phyloP scores from a whole-genome alignment of 1,284 basidiomycete species.

The Mycena sp. region DNA sequence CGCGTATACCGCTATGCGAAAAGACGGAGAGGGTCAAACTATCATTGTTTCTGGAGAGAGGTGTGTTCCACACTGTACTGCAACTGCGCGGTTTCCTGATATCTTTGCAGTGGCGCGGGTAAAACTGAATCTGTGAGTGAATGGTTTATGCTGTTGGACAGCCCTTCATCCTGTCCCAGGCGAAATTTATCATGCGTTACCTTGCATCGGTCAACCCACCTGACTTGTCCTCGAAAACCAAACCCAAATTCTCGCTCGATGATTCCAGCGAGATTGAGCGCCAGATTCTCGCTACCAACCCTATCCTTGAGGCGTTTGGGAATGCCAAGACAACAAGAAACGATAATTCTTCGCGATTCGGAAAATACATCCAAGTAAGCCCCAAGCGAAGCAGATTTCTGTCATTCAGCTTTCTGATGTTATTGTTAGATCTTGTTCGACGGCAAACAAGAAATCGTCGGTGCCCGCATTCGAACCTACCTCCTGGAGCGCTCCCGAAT shows the following conservation, averaged over 20 bases:
- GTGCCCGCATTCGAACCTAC: slow-evolving; percentile 97
- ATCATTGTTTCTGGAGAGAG: slow-evolving; percentile 99
- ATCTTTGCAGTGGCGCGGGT: slow-evolving; percentile 85
- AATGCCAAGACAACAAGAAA: slow-evolving; percentile 99
- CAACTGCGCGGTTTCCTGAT: slow-evolving; percentile 13
- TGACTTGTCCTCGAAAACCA: slow-evolving; percentile 66
- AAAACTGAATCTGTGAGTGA: slow-evolving; percentile 93
- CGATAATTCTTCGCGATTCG: slow-evolving; percentile 98
- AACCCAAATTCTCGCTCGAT: slow-evolving; percentile 76
- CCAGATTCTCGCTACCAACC: slow-evolving; percentile 98
- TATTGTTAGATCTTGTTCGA: slow-evolving; percentile 91
- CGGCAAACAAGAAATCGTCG: slow-evolving; percentile 94
- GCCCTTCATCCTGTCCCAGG: slow-evolving; percentile 54
- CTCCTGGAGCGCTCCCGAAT: slow-evolving; percentile 96
- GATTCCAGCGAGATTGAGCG: slow-evolving; percentile 95
- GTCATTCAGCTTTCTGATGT: neutral
- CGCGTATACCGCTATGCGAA: slow-evolving; percentile 97
- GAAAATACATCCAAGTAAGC: slow-evolving; percentile 96
- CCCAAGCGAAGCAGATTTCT: neutral
- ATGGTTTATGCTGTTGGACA: slow-evolving; percentile 5
- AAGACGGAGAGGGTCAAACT: slow-evolving; percentile 95
- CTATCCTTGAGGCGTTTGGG: slow-evolving; percentile 98
- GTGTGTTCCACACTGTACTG: slow-evolving; percentile 53
- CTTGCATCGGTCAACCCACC: slow-evolving; percentile 97
- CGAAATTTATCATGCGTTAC: slow-evolving; percentile 99